These are phyloP conservation scores for Aegilops speltoides DNA, from an alignment of 176 grass and related monocot genomes.

Conservation along the genomic window DNA sequence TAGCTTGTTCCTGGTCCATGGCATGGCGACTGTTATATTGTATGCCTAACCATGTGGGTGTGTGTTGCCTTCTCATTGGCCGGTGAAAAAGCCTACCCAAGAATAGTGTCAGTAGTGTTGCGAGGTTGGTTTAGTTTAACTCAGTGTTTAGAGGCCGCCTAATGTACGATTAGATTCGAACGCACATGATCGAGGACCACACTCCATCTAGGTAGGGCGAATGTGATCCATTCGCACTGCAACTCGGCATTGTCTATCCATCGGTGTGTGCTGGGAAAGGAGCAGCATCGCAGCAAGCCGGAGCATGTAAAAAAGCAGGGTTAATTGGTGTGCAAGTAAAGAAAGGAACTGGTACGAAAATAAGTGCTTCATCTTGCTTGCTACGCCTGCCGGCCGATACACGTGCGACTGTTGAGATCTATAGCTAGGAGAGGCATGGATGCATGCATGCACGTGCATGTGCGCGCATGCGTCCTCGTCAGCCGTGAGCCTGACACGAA, in stretches of 20 bases:
- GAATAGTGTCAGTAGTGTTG: background rate
- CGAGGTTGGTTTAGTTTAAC: slow-evolving; percentile 12
- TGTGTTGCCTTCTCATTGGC: background rate
- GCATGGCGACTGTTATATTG: background rate
- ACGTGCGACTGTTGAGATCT: slow-evolving; percentile 20
- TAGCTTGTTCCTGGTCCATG: background rate
- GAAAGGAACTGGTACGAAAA: background rate
- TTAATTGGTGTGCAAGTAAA: slow-evolving; percentile 20
- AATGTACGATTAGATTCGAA: slow-evolving; percentile 21
- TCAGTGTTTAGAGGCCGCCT: background rate
- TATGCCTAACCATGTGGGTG: slow-evolving; percentile 11
- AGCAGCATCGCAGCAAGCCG: too few species aligned
- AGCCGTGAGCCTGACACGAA: background rate
- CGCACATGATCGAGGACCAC: background rate
- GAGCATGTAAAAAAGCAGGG: background rate
- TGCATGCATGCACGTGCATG: background rate
- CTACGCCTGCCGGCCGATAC: background rate
- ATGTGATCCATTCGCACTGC: too few species aligned
- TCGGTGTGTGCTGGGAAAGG: too few species aligned
- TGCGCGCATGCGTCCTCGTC: slow-evolving; percentile 14
- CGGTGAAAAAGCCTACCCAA: background rate
- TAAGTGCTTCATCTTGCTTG: background rate
- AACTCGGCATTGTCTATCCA: too few species aligned
- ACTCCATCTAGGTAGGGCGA: too few species aligned
- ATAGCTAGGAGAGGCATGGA: background rate